Base-by-base conservation (phyloP, 2,329 filamentous ascomycete species). In the Tolypocladium tundrense region DNA sequence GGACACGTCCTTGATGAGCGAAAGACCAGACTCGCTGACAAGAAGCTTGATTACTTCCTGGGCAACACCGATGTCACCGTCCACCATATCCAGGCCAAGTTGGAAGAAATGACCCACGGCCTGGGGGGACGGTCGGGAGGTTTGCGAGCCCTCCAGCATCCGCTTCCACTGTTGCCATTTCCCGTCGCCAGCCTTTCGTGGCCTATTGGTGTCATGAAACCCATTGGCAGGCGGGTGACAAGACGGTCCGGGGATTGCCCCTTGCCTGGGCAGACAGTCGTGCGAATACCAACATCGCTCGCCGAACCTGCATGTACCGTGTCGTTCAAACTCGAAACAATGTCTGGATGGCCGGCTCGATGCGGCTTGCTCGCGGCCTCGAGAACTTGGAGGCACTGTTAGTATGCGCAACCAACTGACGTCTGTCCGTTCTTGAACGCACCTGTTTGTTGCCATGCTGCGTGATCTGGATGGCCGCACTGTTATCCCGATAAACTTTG, bases 11-110 rank as follows among this genome's bases (percentile, higher is more conserved):
- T 61, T 61, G 35, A 73, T 65, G 55, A 69, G 67, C 2, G 14
- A 57, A 6, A 73, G 63, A 1, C 70, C 70, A 21, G 60, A 43
- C 6, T 72, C 68, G 11, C 59, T 58, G 16, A 66, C 65, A n/a
- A 73, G 58, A 24, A 58, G 53, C 39, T 60, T 64, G 14, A 66
- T 57, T 1, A 60, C 60, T 45, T 65, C 59, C 42, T 66, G 64
- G 10, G 61, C 58, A 3, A 57, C 59, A 10, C 62, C 60, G 10
- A 64, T 37, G 14, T 66, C 63, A 16, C 62, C 60, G 4, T 61
- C 54, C 63, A 66, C 62, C 42, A 66, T 57, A 10, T 65, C 61
- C 6, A 63, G 55, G 14, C 59, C 63, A 2, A 66, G 57, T 9
- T 51, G 43, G 31, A 66, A 63, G 57, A 65, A 64, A 1, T 57